Evolutionary conservation across 176 grass and related monocot species (phyloP), one percentile per base, ranked within the genome.

Genomic region (Puya raimondii): DNA sequence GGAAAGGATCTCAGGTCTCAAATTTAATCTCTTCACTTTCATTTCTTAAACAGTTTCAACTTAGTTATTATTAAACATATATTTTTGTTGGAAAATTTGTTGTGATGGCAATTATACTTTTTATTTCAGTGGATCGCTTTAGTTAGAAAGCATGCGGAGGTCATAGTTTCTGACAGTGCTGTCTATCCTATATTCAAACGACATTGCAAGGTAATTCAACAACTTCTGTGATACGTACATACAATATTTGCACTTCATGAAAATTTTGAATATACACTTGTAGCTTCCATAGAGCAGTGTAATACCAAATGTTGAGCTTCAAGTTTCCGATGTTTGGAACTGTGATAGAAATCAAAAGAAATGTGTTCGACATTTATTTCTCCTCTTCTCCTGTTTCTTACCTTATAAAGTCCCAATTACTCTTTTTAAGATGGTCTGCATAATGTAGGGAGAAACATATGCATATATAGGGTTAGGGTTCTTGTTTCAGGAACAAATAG

Each of bases 1-100:
- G 89, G 72, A 99, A 99, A 80, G 94, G 94, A 75, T 99, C 94
- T 17, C 94, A 99, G 94, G 94, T 99, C 16, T 80, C 70, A 42
- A 42, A 74, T 83, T 47, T 67, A 27, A 3, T 69, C 70, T 85
- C 50, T 71, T 29, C 26, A 9, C 47, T 63, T 77, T 59, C 11
- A 15, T 70, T 79, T 14, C 12, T 74, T 49, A 29, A 73, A 26
- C 25, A 26, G 9, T 64, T 75, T 25, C 69, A 25, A 5, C 27
- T 11, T 12, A 52, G 29, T 47, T 49, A 13, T 67, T 50, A n/a
- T 50, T 64, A 78, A n/a, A 22, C 33, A 68, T 78, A 11, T 58
- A 29, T 63, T 51, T 33, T 59, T 66, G 58, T 66, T 70, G 11
- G 47, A 50, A 49, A 15, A 13, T 29, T 72, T 71, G 16, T 75